A percentile compares a stretch with the other conserved stretches of the same genome.
phyloP scores from a whole-genome alignment of 495 filamentous ascomycete species.

The Oidiodendron maius region DNA sequence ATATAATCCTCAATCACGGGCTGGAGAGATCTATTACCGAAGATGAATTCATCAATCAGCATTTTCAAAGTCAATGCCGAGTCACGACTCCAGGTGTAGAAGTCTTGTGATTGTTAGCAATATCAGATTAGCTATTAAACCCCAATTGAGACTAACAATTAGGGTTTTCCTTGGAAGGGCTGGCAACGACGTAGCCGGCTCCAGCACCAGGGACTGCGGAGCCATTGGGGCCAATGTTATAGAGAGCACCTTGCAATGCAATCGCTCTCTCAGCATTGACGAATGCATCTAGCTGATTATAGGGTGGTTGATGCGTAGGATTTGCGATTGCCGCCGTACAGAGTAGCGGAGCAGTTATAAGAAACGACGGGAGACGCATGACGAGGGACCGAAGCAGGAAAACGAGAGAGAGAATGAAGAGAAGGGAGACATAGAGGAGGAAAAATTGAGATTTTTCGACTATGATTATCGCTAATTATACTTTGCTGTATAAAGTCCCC shows the following conservation, averaged over 20 bases:
- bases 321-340: conserved; percentile 3
- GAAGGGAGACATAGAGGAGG: too few relatives aligned
- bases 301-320: neutral
- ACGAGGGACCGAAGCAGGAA: neutral
- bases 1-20: conserved; percentile 47
- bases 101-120: conserved; percentile 32
- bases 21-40: conserved; percentile 33
- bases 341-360: conserved; percentile 2
- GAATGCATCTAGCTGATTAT: conserved; percentile 30
- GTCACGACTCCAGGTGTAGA: conserved; percentile 58
- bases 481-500: too few relatives aligned
- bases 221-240: conserved; percentile 53
- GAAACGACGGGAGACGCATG: conserved; percentile 4
- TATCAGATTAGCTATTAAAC: neutral
- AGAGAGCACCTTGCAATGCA: conserved; percentile 47
- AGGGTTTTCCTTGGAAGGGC: conserved; percentile 46
- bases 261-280: conserved; percentile 27
- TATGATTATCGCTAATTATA: too few relatives aligned
- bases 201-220: conserved; percentile 35
- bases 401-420: neutral
- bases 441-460: too few relatives aligned
- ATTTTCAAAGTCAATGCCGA: conserved; percentile 49
- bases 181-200: conserved; percentile 48
- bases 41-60: conserved; percentile 45
- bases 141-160: conserved; percentile 36